Evolutionary conservation across 116 monocot species (phyloP).

Genomic region (Cymodocea nodosa): DNA sequence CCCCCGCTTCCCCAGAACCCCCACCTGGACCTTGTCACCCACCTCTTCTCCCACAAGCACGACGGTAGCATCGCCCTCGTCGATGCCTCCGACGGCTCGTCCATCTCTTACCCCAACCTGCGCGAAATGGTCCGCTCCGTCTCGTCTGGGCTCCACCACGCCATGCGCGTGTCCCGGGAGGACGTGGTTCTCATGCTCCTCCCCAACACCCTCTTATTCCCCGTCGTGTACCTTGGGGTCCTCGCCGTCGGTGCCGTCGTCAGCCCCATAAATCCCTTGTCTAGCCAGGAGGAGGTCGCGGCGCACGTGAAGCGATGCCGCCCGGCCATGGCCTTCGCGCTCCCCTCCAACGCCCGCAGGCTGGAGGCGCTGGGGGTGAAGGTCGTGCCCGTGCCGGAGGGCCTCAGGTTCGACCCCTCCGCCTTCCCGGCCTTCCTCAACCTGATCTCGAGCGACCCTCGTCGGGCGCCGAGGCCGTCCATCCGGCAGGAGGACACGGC

Average conservation of each 20-base stretch:
- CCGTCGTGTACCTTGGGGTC: conserved; percentile 37
- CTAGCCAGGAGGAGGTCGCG: conserved; percentile 31
- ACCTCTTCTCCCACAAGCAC: conserved; percentile 34
- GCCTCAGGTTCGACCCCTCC: conserved; percentile 10
- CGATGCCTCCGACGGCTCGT: conserved; percentile 33
- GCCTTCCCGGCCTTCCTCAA: conserved; percentile 19
- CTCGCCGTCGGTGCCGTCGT: conserved; percentile 34
- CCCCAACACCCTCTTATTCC: conserved; percentile 45
- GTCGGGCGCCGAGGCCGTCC: conserved; percentile 10
- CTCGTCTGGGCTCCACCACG: conserved; percentile 29
- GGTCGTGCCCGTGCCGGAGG: conserved; percentile 28
- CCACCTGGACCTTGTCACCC: conserved; percentile 32
- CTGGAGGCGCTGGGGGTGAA: conserved; percentile 15
- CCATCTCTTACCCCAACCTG: conserved; percentile 32
- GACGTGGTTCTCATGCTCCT: conserved; percentile 43
- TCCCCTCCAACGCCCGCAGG: conserved; percentile 1
- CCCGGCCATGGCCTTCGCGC: neutral
- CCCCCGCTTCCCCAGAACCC: conserved; percentile 28
- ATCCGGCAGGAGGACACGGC: conserved; percentile 40
- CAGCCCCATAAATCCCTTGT: conserved; percentile 43
- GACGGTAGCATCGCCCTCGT: conserved; percentile 28
- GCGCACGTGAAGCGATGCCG: conserved; percentile 11
- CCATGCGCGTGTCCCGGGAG: conserved; percentile 14
- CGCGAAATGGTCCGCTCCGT: conserved; percentile 24
- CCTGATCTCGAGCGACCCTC: conserved; percentile 16